phyloP scores from a whole-genome alignment of 306 rosid species.

The Lupinus albus region DNA sequence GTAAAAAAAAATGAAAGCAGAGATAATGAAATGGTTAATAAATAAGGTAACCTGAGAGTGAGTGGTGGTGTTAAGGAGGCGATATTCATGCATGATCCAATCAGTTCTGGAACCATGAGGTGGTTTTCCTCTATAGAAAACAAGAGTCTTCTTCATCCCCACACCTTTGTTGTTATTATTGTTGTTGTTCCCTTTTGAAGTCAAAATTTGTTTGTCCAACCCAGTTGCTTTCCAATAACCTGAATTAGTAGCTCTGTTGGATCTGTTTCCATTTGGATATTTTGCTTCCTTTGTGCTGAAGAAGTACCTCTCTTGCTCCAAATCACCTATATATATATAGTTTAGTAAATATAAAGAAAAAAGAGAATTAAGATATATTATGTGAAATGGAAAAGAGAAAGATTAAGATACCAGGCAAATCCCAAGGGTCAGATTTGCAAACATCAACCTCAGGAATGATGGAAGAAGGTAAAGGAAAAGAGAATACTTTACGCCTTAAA shows the following conservation, averaged over 20 bases:
- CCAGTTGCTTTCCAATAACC: conserved; percentile 99
- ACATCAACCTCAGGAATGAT: conserved; percentile 87
- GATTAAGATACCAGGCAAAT: conserved; percentile 71
- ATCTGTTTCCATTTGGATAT: conserved; percentile 89
- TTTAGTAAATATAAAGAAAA: no score
- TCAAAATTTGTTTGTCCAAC: conserved; percentile 70
- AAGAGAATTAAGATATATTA: no score
- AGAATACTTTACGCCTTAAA: conserved; percentile 75
- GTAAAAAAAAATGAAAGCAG: no score
- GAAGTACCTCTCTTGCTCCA: conserved; percentile 86
- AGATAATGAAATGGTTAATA: background rate
- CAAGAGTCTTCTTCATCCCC: conserved; percentile 93
- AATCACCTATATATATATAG: conserved; percentile 51
- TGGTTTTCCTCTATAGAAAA: conserved; percentile 87
- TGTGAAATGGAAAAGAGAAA: no score
- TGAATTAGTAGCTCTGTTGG: conserved; percentile 85
- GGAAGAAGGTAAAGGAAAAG: conserved; percentile 85
- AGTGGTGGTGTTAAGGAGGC: conserved; percentile 53
- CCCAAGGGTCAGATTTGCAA: conserved; percentile 98
- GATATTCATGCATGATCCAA: conserved; percentile 98
- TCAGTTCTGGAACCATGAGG: conserved; percentile 90
- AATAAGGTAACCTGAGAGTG: conserved; percentile 45
- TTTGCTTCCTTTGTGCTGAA: conserved; percentile 93
- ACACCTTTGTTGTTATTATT: conserved; percentile 51
- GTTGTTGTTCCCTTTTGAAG: conserved; percentile 42